Base-by-base conservation (phyloP, 139 green algal genomes). In the Zygnema cylindricum region DNA sequence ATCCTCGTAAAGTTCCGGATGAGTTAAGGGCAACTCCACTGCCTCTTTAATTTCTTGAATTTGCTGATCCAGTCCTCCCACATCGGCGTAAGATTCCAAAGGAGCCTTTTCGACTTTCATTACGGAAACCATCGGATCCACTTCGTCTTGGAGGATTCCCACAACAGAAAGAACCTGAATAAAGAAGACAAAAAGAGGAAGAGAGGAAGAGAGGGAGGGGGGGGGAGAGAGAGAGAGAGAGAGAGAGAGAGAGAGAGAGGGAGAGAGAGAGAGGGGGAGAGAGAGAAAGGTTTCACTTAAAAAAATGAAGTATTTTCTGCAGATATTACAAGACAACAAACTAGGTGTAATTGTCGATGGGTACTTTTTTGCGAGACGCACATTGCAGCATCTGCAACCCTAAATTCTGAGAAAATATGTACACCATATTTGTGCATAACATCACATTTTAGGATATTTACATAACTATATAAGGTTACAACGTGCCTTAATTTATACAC, bases 31-130 rank as follows among this genome's bases (percentile, higher is more conserved):
- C 88, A 99, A 95, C 95, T 99, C 98, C 77, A 99, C 98, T 36
- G 98, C 98, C 93, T 99, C 98, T 43, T 95, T 94, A 91, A 99
- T 99, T 92, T 99, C 98, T 93, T 99, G 98, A 91, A 99, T 99
- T 93, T 99, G 98, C 57, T 98, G 97, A 91, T 99, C 98, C 77
- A 97, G 95, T 32, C 98, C 98, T 73, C 98, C 98, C 87, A 99
- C 98, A 92, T 99, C 97, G 91, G 89, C 89, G 90, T 99, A 99
- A 0, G 92, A 95, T 93, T 99, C 98, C 43, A 96, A 93, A 0
- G 98, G 98, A 7, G 97, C 97, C 89, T 99, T 98, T 84, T 99
- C 98, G 22, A 98, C 95, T 94, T 99, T 99, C 98, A 99, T 99
- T 39, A 99, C 98, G 32, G 93, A 97, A 40, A 99, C 97, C 94